These are phyloP conservation scores for Monosporozyma servazzii DNA, from an alignment of 805 yeast genomes.

Conservation along the genomic window DNA sequence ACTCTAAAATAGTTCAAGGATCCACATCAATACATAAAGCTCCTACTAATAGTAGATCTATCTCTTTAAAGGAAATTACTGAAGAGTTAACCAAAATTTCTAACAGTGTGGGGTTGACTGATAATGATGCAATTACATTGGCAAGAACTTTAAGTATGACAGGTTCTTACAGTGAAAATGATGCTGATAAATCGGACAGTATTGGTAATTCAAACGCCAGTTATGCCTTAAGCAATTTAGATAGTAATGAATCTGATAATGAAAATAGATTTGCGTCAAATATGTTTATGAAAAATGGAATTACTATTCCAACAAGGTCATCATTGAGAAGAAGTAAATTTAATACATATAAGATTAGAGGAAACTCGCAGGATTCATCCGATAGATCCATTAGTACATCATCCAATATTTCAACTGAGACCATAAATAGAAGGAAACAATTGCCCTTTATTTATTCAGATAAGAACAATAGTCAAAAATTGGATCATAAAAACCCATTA, in stretches of 20 bases:
- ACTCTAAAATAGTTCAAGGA: neutral
- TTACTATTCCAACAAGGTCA: conserved; percentile 27
- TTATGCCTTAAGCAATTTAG: neutral
- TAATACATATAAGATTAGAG: conserved; percentile 40
- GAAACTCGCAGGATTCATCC: conserved; percentile 4
- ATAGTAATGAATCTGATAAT: neutral
- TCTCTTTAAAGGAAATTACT: conserved; percentile 64
- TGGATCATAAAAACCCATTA: neutral
- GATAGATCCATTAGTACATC: neutral
- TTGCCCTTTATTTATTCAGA: conserved; percentile 1
- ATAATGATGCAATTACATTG: conserved; percentile 72
- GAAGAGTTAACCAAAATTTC: conserved; percentile 67
- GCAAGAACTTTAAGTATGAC: conserved; percentile 73
- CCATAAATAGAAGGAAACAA: neutral
- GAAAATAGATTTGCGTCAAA: conserved; percentile 24
- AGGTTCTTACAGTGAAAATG: conserved; percentile 39
- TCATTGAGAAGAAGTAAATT: conserved; percentile 39
- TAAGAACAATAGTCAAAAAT: neutral
- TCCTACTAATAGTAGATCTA: conserved; percentile 18
- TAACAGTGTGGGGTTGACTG: conserved; percentile 66
- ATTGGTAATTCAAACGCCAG: neutral
- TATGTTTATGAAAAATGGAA: conserved; percentile 22
- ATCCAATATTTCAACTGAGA: neutral
- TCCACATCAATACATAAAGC: neutral
- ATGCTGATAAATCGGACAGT: conserved; percentile 4